These are phyloP conservation scores for Bacterosira constricta DNA, from an alignment of 108 stramenopile genomes.

Conservation along the genomic window DNA sequence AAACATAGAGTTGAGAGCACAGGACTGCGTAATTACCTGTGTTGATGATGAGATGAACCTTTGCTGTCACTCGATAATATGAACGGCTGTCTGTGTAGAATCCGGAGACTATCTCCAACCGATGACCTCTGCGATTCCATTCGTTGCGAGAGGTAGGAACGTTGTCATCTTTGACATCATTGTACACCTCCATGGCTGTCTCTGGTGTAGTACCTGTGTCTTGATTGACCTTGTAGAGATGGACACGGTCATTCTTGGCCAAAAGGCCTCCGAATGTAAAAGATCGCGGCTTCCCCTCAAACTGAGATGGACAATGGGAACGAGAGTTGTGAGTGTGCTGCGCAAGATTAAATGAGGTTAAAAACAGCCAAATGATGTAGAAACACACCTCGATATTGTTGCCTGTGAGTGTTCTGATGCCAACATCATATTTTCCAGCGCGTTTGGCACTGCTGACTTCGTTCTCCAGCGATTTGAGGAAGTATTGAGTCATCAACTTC, in stretches of 20 bases:
- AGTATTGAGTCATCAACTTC: constrained; percentile 26
- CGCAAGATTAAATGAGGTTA: neutral
- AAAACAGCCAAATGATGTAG: neutral
- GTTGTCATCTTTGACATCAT: constrained; percentile 13
- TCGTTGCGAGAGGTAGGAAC: neutral
- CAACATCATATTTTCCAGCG: constrained; percentile 28
- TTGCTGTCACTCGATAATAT: constrained; percentile 10
- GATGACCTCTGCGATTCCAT: neutral
- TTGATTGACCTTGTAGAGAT: constrained; percentile 7
- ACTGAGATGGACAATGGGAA: too few species aligned
- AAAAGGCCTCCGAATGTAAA: constrained; percentile 32
- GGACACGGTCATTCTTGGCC: constrained; percentile 25
- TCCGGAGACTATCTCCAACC: constrained; percentile 1
- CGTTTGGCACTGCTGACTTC: constrained; percentile 23
- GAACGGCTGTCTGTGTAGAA: constrained; percentile 34
- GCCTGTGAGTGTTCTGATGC: constrained; percentile 23
- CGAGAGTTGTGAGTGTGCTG: neutral
- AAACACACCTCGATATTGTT: constrained; percentile 13
- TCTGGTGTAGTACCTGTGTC: constrained; percentile 24
- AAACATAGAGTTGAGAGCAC: too few species aligned
- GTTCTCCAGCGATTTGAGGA: constrained; percentile 21
- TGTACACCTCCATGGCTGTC: constrained; percentile 16
- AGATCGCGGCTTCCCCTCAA: constrained; percentile 8
- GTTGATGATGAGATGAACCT: constrained; percentile 31
- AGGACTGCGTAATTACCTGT: constrained; percentile 6